These are phyloP conservation scores for Pochonia chlamydosporia DNA, from an alignment of 2,329 filamentous ascomycete genomes.

Conservation along the genomic window DNA sequence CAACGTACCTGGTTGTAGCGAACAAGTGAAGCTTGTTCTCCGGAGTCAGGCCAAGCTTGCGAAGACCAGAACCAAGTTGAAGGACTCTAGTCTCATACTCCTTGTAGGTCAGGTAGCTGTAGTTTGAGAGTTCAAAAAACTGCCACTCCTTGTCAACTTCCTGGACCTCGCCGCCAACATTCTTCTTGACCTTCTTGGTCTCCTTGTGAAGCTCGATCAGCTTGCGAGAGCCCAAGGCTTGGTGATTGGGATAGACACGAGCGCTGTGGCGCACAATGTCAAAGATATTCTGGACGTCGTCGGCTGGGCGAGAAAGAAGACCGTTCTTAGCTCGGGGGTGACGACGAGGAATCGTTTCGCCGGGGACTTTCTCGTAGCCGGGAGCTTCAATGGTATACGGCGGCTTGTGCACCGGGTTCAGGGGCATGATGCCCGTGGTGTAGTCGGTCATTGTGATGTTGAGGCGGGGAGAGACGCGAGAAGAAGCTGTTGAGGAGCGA, in stretches of 20 bases:
- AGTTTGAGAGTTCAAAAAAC: conserved; percentile 77
- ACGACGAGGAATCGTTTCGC: conserved; percentile 80
- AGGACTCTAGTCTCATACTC: conserved; percentile 70
- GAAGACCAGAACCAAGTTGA: conserved; percentile 66
- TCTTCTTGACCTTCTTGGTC: conserved; percentile 84
- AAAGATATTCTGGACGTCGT: conserved; percentile 70
- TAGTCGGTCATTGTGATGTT: conserved; percentile 21
- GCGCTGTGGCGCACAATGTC: conserved; percentile 71
- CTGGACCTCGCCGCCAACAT: conserved; percentile 71
- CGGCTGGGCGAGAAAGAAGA: conserved; percentile 58
- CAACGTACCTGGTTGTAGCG: conserved; percentile 66
- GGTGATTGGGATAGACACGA: conserved; percentile 54
- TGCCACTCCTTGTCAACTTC: conserved; percentile 89
- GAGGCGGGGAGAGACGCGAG: background rate
- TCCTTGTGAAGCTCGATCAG: conserved; percentile 75
- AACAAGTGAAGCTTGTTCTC: conserved; percentile 73
- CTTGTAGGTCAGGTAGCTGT: conserved; percentile 69
- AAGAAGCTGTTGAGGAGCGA: background rate
- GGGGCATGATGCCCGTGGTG: conserved; percentile 40
- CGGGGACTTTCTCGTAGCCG: conserved; percentile 61
- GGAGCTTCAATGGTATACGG: conserved; percentile 72
- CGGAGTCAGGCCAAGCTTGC: conserved; percentile 64
- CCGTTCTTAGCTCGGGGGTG: conserved; percentile 66
- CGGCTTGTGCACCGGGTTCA: conserved; percentile 58
- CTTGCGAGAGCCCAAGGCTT: conserved; percentile 64